Conservation (phyloP, 208 protist species). For the Wallacemonas sp. region DNA sequence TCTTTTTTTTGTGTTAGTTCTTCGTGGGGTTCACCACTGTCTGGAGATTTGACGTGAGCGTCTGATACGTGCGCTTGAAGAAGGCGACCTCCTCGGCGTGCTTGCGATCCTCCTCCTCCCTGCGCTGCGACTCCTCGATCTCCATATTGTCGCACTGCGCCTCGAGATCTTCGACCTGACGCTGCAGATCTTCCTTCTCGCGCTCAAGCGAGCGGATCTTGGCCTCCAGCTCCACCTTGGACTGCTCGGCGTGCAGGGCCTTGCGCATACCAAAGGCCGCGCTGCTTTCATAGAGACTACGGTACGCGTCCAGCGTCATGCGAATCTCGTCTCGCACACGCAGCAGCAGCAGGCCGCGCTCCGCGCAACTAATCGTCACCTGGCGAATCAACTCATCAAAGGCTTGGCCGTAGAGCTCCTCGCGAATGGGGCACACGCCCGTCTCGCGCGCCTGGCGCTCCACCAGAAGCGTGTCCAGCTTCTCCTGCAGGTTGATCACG, state of each 20-base stretch:
- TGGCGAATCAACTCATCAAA: slow-evolving; percentile 98
- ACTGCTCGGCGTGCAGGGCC: slow-evolving; percentile 97
- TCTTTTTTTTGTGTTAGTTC: too few relatives aligned
- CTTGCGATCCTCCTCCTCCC: slow-evolving; percentile 93
- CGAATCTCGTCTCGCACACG: slow-evolving; percentile 97
- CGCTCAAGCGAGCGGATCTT: slow-evolving; percentile 92
- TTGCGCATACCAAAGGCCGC: slow-evolving; percentile 98
- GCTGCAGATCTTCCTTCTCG: slow-evolving; percentile 94
- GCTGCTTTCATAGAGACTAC: slow-evolving; percentile 82
- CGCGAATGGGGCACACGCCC: slow-evolving; percentile 98
- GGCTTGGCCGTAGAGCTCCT: slow-evolving; percentile 97
- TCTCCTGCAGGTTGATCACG: slow-evolving; percentile 94
- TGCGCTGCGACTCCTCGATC: slow-evolving; percentile 89
- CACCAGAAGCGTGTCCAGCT: slow-evolving; percentile 93
- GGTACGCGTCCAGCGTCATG: slow-evolving; percentile 87
- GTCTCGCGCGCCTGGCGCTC: slow-evolving; percentile 97
- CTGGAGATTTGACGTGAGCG: slow-evolving; percentile 93
- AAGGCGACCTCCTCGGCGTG: slow-evolving; percentile 97
- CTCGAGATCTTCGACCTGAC: slow-evolving; percentile 81
- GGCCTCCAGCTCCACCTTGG: slow-evolving; percentile 94
- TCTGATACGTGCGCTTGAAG: slow-evolving; percentile 95
- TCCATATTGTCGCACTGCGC: slow-evolving; percentile 83
- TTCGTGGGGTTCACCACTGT: slow-evolving; percentile 88
- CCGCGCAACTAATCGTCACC: slow-evolving; percentile 98
- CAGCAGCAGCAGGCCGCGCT: slow-evolving; percentile 97